Evolutionary conservation across 345 rosid species (phyloP).

Genomic region (Rhizophora apiculata): DNA sequence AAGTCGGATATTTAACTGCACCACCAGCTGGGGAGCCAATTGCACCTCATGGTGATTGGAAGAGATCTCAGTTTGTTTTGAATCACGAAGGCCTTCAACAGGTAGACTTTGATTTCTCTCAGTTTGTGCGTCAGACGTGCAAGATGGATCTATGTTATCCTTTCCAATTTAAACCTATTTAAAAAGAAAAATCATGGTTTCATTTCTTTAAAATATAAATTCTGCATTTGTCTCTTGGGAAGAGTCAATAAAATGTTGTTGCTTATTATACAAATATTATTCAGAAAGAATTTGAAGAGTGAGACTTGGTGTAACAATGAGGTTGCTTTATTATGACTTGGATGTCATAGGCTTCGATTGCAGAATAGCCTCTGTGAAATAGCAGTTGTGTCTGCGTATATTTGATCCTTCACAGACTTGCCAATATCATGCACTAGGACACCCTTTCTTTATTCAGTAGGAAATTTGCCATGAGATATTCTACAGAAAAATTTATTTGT

Average conservation of each 20-base stretch:
- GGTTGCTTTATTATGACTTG: too few relatives aligned
- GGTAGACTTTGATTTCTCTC: conserved; percentile 37
- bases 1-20: conserved; percentile 76
- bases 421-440: too few relatives aligned
- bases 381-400: too few relatives aligned
- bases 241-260: neutral
- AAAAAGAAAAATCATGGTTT: neutral
- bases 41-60: conserved; percentile 96
- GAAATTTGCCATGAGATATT: too few relatives aligned
- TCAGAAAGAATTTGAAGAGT: neutral
- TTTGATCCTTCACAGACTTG: too few relatives aligned
- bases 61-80: conserved; percentile 64
- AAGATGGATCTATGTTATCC: neutral
- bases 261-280: neutral
- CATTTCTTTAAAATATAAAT: too few relatives aligned
- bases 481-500: too few relatives aligned
- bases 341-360: too few relatives aligned
- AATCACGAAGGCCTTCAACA: conserved; percentile 86
- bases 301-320: too few relatives aligned
- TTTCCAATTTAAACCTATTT: neutral
- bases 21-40: conserved; percentile 68
- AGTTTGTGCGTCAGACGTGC: neutral
- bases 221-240: too few relatives aligned
- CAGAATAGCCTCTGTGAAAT: too few relatives aligned
- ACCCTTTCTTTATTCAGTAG: too few relatives aligned